Percentiles rank a stretch among this genome's conserved stretches.
phyloP scores from a whole-genome alignment of 768 basidiomycete species.

The Trametes sanguinea region DNA sequence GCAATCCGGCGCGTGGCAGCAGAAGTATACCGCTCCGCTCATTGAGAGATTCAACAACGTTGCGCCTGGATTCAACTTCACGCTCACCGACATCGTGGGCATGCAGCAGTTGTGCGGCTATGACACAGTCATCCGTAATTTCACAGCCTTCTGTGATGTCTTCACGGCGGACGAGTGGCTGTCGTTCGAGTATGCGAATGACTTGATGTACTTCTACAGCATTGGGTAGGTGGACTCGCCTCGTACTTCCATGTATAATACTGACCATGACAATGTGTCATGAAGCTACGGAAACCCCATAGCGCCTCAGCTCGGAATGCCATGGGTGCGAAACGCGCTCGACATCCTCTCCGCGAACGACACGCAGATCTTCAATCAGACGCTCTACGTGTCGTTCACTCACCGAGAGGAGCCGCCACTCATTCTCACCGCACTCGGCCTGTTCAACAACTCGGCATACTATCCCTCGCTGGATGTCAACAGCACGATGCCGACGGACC shows the following conservation, averaged over 20 bases:
- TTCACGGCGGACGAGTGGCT: slow-evolving; percentile 26
- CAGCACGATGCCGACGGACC: slow-evolving; percentile 25
- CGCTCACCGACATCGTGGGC: slow-evolving; percentile 19
- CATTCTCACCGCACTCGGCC: slow-evolving; percentile 25
- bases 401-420: slow-evolving; percentile 28
- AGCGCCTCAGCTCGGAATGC: slow-evolving; percentile 24
- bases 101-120: slow-evolving; percentile 27
- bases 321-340: slow-evolving; percentile 22
- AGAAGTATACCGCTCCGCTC: slow-evolving; percentile 25
- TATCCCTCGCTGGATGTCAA: slow-evolving; percentile 22
- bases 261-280: too few species aligned
- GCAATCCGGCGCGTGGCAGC: slow-evolving; percentile 18
- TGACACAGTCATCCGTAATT: slow-evolving; percentile 25
- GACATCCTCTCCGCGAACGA: slow-evolving; percentile 22
- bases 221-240: slow-evolving; percentile 16
- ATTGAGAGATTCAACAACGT: slow-evolving; percentile 20
- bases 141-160: slow-evolving; percentile 19
- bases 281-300: slow-evolving; percentile 22
- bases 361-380: slow-evolving; percentile 17
- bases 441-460: slow-evolving; percentile 27
- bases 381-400: slow-evolving; percentile 25
- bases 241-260: too few species aligned
- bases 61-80: slow-evolving; percentile 25
- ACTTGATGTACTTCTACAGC: slow-evolving; percentile 26
- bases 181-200: slow-evolving; percentile 26